A percentile compares a stretch with the other conserved stretches of the same genome.
phyloP scores from a whole-genome alignment of 495 filamentous ascomycete genomes.

The Penicillium alfredii region DNA sequence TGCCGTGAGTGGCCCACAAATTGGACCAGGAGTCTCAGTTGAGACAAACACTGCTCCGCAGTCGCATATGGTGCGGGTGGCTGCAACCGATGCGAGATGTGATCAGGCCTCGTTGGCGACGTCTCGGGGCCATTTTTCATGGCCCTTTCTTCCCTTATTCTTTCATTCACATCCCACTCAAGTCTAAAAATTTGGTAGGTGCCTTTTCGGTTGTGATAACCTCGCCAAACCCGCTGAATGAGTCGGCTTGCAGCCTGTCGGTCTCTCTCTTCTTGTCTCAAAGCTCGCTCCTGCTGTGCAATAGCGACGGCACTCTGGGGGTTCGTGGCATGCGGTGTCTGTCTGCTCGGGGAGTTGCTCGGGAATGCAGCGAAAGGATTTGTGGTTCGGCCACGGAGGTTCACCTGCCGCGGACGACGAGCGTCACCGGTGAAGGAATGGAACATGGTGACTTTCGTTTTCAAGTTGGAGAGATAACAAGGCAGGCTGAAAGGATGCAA shows the following conservation, averaged over 20 bases:
- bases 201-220: conserved; percentile 56
- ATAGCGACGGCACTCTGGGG: conserved; percentile 72
- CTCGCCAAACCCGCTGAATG: conserved; percentile 82
- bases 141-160: conserved; percentile 12
- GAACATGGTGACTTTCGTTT: conserved; percentile 84
- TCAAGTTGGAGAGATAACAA: not conserved
- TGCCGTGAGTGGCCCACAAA: conserved; percentile 37
- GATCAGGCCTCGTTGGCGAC: conserved; percentile 8
- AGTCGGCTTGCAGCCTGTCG: conserved; percentile 65
- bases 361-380: conserved; percentile 65
- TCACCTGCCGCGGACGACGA: conserved; percentile 81
- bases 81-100: conserved; percentile 6
- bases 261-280: conserved; percentile 76
- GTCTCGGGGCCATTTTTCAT: conserved; percentile 11
- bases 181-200: conserved; percentile 53
- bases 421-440: conserved; percentile 83
- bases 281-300: conserved; percentile 76
- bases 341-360: conserved; percentile 24
- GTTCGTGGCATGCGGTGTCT: conserved; percentile 44
- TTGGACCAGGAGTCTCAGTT: conserved; percentile 45
- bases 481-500: conserved; percentile 5
- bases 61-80: conserved; percentile 40
- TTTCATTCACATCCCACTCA: conserved; percentile 58
- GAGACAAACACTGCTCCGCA: conserved; percentile 40
- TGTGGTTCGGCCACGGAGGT: conserved; percentile 78